Conservation (phyloP, 2,329 filamentous ascomycete species). For the Lasiodiplodia theobromae region DNA sequence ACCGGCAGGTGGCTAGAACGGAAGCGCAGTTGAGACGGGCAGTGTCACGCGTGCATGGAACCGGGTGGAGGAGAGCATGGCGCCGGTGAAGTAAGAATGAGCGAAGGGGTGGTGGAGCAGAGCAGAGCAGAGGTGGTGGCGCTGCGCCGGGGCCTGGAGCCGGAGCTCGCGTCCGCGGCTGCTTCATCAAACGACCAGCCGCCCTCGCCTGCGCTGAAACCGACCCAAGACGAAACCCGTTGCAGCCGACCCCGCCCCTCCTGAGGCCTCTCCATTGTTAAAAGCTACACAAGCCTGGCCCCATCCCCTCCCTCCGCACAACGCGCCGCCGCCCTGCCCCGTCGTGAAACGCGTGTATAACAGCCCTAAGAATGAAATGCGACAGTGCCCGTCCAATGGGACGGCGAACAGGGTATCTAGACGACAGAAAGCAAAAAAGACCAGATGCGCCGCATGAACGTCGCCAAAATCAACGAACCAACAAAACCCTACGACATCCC, state of each 20-base stretch:
- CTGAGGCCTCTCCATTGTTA: slow-evolving; percentile 19
- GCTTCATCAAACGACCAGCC: slow-evolving; percentile 13
- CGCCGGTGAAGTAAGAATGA: not conserved
- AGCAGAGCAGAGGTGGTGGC: not conserved
- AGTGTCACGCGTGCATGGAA: slow-evolving; percentile 14
- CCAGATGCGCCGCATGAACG: slow-evolving; percentile 16
- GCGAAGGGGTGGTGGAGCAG: not conserved
- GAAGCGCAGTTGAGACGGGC: slow-evolving; percentile 20
- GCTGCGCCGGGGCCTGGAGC: not conserved
- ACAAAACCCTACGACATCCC: slow-evolving; percentile 17
- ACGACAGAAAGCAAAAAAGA: slow-evolving; percentile 11
- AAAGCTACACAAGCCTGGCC: slow-evolving; percentile 21
- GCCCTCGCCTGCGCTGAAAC: slow-evolving; percentile 21
- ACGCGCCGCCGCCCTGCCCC: not conserved
- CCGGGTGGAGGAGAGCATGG: not conserved
- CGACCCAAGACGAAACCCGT: slow-evolving; percentile 9
- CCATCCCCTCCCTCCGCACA: not conserved
- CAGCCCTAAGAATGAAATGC: slow-evolving; percentile 27
- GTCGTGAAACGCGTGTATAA: slow-evolving; percentile 25
- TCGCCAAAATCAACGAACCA: slow-evolving; percentile 12
- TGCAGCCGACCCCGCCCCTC: slow-evolving; percentile 19
- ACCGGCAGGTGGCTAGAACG: slow-evolving; percentile 23
- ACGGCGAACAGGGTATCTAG: slow-evolving; percentile 27
- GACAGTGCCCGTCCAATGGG: slow-evolving; percentile 26
- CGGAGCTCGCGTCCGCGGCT: slow-evolving; percentile 15